These are phyloP conservation scores for Phytophthora chlamydospora DNA, from an alignment of 352 stramenopile species.

Conservation along the genomic window DNA sequence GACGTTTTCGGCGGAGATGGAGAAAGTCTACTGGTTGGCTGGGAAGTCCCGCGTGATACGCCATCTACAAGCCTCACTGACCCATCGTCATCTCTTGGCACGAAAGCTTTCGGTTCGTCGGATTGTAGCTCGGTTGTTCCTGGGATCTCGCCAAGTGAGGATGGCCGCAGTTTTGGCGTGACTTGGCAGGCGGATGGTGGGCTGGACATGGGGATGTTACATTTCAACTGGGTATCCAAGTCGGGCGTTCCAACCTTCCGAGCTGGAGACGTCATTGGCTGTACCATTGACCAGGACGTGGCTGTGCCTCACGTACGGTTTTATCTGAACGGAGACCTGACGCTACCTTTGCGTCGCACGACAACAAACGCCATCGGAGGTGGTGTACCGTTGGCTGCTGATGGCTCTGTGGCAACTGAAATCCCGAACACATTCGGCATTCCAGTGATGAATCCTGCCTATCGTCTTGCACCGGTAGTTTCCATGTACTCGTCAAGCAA, in stretches of 20 bases:
- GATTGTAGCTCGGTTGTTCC: conserved; percentile 43
- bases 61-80: background rate
- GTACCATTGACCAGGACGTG: conserved; percentile 79
- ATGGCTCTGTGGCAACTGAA: conserved; percentile 4
- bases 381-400: background rate
- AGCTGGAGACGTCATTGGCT: conserved; percentile 70
- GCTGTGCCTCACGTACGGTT: conserved; percentile 70
- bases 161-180: conserved; percentile 68
- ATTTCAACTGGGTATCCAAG: conserved; percentile 70
- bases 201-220: conserved; percentile 77
- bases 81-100: background rate
- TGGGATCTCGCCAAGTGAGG: conserved; percentile 57
- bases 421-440: conserved; percentile 28
- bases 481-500: conserved; percentile 82
- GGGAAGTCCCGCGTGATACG: conserved; percentile 61
- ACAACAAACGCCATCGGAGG: background rate
- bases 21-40: conserved; percentile 80
- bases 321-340: conserved; percentile 79
- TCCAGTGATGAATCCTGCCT: conserved; percentile 61
- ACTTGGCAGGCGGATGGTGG: conserved; percentile 79
- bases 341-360: conserved; percentile 44
- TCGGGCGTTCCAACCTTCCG: conserved; percentile 72
- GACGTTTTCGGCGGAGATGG: conserved; percentile 65
- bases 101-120: conserved; percentile 3
- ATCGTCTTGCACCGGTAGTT: conserved; percentile 66